Base-by-base conservation (phyloP, 805 yeast genomes). In the Kuraishia cidri region DNA sequence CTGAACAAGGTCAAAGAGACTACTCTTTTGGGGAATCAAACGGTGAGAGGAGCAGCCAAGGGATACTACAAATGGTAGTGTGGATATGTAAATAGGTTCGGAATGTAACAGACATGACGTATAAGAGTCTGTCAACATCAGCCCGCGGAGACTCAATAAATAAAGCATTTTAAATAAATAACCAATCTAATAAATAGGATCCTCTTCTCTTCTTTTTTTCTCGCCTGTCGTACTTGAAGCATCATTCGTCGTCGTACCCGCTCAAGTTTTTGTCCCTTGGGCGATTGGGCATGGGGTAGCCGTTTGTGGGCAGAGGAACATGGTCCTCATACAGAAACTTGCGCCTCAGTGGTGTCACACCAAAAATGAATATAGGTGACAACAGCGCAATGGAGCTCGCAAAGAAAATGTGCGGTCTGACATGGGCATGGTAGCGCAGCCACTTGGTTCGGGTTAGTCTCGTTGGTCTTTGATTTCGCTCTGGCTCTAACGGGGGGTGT, bases 401-500 rank as follows among this genome's bases (percentile, higher is more conserved):
- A 48, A 67, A 75, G 52, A 81, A 77, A 41, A 80, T 62, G 57
- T 81, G 85, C 26, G 94, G 94, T 51, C 75, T 74, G 43, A 72
- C 72, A 59, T 81, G 80, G 16, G 88, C 82, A 45, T 76, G 78
- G 59, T 74, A 81, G 53, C 88, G 79, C 43, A 68, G 55, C 83
- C 83, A 77, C 81, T 75, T 41, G n/a, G 37, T 9, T 29, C 8
- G 14, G 27, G 52, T 46, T 54, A 48, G 54, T 48, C 45, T 19
- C 13, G 12, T 47, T 46, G 40, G n/a, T n/a, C n/a, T n/a, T n/a
- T n/a, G n/a, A n/a, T n/a, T n/a, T n/a, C n/a, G n/a, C n/a, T n/a
- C n/a, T n/a, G n/a, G n/a, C n/a, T n/a, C n/a, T 10, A 7, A 20
- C 23, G 9, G 23, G 23, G 23, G 23, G 23, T 7, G 23, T 20